These are phyloP conservation scores for Neofusicoccum sp. DNA, from an alignment of 2,329 filamentous ascomycete species.

Conservation along the genomic window DNA sequence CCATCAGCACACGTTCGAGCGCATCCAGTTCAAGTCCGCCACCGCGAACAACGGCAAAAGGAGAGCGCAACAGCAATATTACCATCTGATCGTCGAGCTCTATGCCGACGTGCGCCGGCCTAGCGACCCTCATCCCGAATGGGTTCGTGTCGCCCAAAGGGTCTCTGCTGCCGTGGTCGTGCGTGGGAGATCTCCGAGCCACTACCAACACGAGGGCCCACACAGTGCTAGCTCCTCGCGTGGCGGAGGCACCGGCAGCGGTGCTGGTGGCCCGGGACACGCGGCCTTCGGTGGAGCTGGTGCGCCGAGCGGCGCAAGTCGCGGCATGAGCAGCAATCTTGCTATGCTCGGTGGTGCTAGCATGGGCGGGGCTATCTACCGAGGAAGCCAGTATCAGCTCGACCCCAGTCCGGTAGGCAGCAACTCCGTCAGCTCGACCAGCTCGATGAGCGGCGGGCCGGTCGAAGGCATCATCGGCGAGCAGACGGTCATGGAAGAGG, in stretches of 20 bases:
- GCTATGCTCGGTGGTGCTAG: slow-evolving; percentile 30
- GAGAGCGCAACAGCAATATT: slow-evolving; percentile 86
- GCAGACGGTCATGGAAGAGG: slow-evolving; percentile 40
- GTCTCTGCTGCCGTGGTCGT: slow-evolving; percentile 40
- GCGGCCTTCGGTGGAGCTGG: slow-evolving; percentile 23
- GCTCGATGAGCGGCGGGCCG: slow-evolving; percentile 39
- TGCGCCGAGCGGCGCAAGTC: slow-evolving; percentile 45
- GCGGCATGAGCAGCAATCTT: slow-evolving; percentile 37
- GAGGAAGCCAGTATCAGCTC: slow-evolving; percentile 36
- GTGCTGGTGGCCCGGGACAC: slow-evolving; percentile 46
- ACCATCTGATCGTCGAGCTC: slow-evolving; percentile 78
- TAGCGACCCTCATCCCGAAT: slow-evolving; percentile 30
- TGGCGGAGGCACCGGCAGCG: slow-evolving; percentile 61
- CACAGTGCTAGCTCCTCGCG: slow-evolving; percentile 37
- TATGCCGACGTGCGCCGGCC: slow-evolving; percentile 38
- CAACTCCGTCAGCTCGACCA: slow-evolving; percentile 46
- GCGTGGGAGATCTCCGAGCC: slow-evolving; percentile 40
- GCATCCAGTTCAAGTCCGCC: slow-evolving; percentile 91
- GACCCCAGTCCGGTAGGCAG: slow-evolving; percentile 40
- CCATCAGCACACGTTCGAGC: slow-evolving; percentile 69
- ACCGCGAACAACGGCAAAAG: slow-evolving; percentile 93
- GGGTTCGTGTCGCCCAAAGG: slow-evolving; percentile 38
- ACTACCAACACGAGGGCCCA: slow-evolving; percentile 48
- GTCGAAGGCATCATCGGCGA: slow-evolving; percentile 43
- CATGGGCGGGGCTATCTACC: slow-evolving; percentile 35